These are phyloP conservation scores for Phyllosticta ampelicida DNA, from an alignment of 2,329 filamentous ascomycete genomes.

Conservation along the genomic window DNA sequence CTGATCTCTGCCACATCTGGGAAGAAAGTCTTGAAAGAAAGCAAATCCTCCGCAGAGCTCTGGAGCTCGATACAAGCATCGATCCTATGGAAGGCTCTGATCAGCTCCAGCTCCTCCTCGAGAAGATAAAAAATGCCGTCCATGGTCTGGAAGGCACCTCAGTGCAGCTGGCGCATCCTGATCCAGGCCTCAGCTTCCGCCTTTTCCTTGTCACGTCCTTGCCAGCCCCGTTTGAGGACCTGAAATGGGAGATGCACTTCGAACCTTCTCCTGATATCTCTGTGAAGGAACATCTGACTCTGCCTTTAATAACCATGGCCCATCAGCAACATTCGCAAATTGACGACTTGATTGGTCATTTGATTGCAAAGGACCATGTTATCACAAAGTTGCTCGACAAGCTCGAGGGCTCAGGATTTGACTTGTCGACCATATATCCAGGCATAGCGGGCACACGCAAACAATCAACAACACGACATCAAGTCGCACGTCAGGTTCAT, in stretches of 20 bases:
- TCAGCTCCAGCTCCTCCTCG: constrained; percentile 57
- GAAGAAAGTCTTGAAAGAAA: constrained; percentile 50
- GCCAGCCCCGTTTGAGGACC: constrained; percentile 49
- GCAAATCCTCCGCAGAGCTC: constrained; percentile 53
- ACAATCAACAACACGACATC: constrained; percentile 36
- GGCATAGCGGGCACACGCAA: constrained; percentile 38
- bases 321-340: constrained; percentile 38
- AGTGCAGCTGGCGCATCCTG: constrained; percentile 24
- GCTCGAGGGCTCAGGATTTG: constrained; percentile 44
- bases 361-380: constrained; percentile 49
- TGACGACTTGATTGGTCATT: constrained; percentile 36
- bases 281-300: constrained; percentile 40
- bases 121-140: constrained; percentile 46
- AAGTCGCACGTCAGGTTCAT: constrained; percentile 43
- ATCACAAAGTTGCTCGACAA: constrained; percentile 49
- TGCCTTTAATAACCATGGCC: constrained; percentile 42
- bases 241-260: constrained; percentile 52
- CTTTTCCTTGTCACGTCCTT: constrained; percentile 50
- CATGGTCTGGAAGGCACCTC: constrained; percentile 27
- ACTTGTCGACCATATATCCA: constrained; percentile 48
- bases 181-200: background rate
- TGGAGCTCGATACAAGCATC: constrained; percentile 56
- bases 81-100: constrained; percentile 57
- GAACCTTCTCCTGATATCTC: constrained; percentile 23
- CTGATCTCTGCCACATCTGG: constrained; percentile 68